Base-by-base conservation (phyloP, 1,284 basidiomycete species). In the Microstroma glucosiphilum region DNA sequence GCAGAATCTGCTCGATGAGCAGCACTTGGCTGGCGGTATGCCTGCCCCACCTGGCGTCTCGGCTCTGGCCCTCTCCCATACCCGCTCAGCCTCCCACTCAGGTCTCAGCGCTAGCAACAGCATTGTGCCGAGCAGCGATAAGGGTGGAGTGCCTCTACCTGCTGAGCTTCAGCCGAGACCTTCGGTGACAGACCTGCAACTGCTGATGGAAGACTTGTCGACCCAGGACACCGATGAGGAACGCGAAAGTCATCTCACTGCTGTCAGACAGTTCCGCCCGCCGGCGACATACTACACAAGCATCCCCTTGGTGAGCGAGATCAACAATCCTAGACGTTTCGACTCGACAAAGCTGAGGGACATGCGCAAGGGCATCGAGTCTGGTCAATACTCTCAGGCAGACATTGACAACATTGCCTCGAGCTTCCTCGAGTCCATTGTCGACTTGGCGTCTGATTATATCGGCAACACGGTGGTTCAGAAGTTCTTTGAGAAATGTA, bases 391-490 rank as follows among this genome's bases (percentile, higher is more conserved):
- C 82, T 84, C 86, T 1, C 84, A 86, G n/a, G 88, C 89, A 60
- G 92, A 97, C 79, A 88, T 92, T 60, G 94, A 98, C 79, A 86
- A 87, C 71, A 87, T 96, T 60, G 90, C 92, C 2, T 84, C 84
- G 53, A 92, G 97, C 77, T 88, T 94, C 76, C 83, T 97, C 66
- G 91, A 94, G 69, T 90, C 80, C 60, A 70, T 79, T 43, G 73
- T 92, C n/a, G 89, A 94, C 78, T 85, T 97, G 64, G 88, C 93
- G n/a, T 91, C 90, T 48, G 93, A 98, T 80, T 98, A 96, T 87
- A 89, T 99, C 70, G 96, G 96, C 65, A 99, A 99, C 78, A 98
- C 94, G 59, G 87, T 91, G 65, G 89, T 96, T n/a, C 92, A 96
- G 83, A 94, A 96, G 80, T 82, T 98, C 30, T 98, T 96, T 72